A percentile compares a stretch with the other conserved stretches of the same genome.
Conservation (phyloP, 257 asterid genomes). For the Solanum pinnatisectum region DNA sequence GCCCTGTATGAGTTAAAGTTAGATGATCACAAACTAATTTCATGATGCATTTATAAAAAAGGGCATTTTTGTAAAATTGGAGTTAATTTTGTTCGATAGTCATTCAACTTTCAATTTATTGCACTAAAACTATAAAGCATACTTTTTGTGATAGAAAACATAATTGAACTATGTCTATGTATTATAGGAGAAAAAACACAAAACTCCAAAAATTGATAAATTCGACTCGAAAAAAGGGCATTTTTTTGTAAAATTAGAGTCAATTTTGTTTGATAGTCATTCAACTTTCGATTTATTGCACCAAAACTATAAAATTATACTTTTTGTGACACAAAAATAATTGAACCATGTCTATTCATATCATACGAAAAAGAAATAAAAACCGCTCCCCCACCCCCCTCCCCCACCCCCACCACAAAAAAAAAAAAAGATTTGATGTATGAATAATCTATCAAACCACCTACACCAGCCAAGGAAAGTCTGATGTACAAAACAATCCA, state of each 20-base stretch:
- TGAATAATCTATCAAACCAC: not conserved
- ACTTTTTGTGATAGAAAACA: not conserved
- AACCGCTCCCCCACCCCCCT: not conserved
- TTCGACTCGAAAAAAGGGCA: no score
- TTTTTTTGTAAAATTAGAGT: not conserved
- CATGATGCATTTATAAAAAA: not conserved
- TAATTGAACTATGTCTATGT: not conserved
- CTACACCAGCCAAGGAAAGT: rapidly evolving
- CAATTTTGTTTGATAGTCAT: no score
- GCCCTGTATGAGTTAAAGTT: slow-evolving; percentile 8
- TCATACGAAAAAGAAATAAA: not conserved
- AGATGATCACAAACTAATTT: not conserved
- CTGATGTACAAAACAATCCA: rapidly evolving
- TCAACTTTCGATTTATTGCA: not conserved
- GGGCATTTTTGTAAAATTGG: not conserved
- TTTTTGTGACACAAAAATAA: not conserved
- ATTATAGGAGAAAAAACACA: not conserved
- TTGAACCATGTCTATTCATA: not conserved
- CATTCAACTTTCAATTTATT: not conserved
- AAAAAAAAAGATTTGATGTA: not conserved
- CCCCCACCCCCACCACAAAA: no score
- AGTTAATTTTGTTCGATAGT: not conserved
- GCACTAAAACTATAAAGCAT: not conserved
- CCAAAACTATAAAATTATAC: not conserved
- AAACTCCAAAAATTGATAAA: no score